Evolutionary conservation across 768 basidiomycete species (phyloP).

Genomic region (Lepiota subincarnata): DNA sequence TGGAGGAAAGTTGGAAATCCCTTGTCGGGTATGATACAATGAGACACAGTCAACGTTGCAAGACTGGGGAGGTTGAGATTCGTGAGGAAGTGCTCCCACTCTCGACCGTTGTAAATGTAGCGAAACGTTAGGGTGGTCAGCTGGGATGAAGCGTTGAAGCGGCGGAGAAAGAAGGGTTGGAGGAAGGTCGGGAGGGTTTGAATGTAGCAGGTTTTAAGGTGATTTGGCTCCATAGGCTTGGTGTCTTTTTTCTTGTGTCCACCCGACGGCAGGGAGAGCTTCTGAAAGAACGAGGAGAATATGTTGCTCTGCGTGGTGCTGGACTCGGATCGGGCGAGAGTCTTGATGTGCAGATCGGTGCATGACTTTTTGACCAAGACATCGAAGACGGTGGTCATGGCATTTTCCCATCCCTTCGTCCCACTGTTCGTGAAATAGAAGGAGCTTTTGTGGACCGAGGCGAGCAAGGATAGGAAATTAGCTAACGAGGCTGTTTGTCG

Average conservation of each 20-base stretch:
- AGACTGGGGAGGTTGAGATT: constrained; percentile 6
- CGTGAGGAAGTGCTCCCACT: constrained; percentile 6
- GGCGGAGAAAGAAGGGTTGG: constrained; percentile 1
- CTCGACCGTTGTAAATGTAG: constrained; percentile 10
- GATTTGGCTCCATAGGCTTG: neutral
- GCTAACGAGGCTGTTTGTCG: constrained; percentile 1
- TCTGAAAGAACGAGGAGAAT: neutral
- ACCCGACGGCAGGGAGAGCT: neutral
- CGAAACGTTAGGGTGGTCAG: constrained; percentile 7
- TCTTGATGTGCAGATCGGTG: constrained; percentile 5
- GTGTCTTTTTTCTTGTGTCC: neutral
- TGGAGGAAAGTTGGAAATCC: constrained; percentile 5
- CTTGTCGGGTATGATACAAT: constrained; percentile 9
- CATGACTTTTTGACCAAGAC: constrained; percentile 1
- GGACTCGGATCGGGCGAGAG: neutral
- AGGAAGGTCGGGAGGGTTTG: constrained; percentile 11
- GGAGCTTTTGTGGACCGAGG: neutral
- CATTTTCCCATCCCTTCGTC: constrained; percentile 6
- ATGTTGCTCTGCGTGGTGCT: neutral
- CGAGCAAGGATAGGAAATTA: constrained; percentile 1
- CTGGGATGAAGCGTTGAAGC: constrained; percentile 4
- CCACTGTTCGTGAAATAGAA: constrained; percentile 1
- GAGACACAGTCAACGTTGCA: constrained; percentile 1
- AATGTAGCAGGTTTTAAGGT: constrained; percentile 4
- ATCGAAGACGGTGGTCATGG: neutral